Evolutionary conservation across 1,139 yeast species (phyloP), one percentile per base, ranked within the genome.

Genomic region (Wickerhamomyces sp.): DNA sequence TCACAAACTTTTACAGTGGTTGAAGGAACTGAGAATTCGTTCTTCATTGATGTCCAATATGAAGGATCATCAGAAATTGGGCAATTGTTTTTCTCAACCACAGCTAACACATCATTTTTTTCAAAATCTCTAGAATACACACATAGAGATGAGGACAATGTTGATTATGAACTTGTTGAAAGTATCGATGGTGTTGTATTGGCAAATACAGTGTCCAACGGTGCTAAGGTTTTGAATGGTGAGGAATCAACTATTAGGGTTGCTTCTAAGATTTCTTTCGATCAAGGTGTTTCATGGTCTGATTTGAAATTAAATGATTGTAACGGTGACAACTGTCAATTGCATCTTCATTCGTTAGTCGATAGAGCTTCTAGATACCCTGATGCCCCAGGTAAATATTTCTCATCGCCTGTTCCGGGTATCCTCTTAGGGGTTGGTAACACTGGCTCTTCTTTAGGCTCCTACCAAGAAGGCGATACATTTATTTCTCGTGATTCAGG

Each of bases 401-500:
- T 70, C 31, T 70, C 81, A 3, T 78, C 79, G 1, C 82, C 85
- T 12, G 78, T 86, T 2, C 89, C 95, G 0, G 94, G 90, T 24
- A 73, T 88, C 22, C 47, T 86, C 16, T 55, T 85, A 47, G 86
- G 77, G 5, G 63, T 73, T 25, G 90, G 89, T 36, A 63, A 61
- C 40, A 68, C 74, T 10, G 81, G 83, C 12, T 59, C 64, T 31
- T 53, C 56, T 4, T 48, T 49, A 20, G 27, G 63, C 14, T 45
- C 49, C 0, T 48, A 56, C n/a, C 63, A 64, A 18, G 41, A 55
- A 19, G 47, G 57, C 1, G 61, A 68, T n/a, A 78, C 88, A 1
- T 87, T 68, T 57, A 57, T 85, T 10, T 84, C 95, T 0, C 68
- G 83, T 43, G 88, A 88, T 61, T 90, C 88, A 25, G 96, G 96